These are phyloP conservation scores for Evansstolkia leycettana DNA, from an alignment of 495 filamentous ascomycete genomes.

Conservation along the genomic window DNA sequence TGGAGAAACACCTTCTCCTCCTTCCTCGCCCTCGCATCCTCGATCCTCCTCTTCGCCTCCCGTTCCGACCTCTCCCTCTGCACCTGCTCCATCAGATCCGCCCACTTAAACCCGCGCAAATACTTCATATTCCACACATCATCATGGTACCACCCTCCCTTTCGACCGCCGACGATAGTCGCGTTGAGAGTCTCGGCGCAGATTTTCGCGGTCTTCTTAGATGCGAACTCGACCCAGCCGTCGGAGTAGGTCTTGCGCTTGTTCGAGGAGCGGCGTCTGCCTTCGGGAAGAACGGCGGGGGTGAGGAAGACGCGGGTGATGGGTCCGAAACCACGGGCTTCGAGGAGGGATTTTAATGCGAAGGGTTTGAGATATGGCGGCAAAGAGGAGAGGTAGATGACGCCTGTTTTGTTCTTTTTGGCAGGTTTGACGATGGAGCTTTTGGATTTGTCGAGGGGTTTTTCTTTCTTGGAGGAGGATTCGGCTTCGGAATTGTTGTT, in stretches of 20 bases:
- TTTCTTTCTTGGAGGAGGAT: constrained; percentile 1
- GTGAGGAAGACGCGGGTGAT: constrained; percentile 82
- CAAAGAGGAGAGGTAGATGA: constrained; percentile 80
- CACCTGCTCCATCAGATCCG: constrained; percentile 51
- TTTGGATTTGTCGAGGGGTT: constrained; percentile 6
- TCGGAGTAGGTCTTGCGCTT: constrained; percentile 81
- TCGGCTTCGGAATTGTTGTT: background rate
- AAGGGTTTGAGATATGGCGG: constrained; percentile 91
- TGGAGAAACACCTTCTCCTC: constrained; percentile 75
- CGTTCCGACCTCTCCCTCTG: constrained; percentile 71
- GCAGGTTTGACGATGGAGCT: constrained; percentile 10
- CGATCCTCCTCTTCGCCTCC: constrained; percentile 65
- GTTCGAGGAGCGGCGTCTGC: constrained; percentile 54
- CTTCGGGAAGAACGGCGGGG: constrained; percentile 59
- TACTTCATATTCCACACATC: constrained; percentile 87
- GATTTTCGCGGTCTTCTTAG: constrained; percentile 66
- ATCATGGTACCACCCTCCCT: constrained; percentile 81
- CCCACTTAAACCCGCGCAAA: constrained; percentile 73
- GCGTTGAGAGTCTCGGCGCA: constrained; percentile 81
- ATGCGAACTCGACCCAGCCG: constrained; percentile 86
- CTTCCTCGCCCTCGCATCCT: constrained; percentile 62
- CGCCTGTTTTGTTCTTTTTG: constrained; percentile 46
- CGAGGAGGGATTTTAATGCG: constrained; percentile 65
- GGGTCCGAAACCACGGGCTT: constrained; percentile 52
- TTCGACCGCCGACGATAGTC: constrained; percentile 70